phyloP scores from a whole-genome alignment of 129 eudicot species.

The Artemisia argyi region DNA sequence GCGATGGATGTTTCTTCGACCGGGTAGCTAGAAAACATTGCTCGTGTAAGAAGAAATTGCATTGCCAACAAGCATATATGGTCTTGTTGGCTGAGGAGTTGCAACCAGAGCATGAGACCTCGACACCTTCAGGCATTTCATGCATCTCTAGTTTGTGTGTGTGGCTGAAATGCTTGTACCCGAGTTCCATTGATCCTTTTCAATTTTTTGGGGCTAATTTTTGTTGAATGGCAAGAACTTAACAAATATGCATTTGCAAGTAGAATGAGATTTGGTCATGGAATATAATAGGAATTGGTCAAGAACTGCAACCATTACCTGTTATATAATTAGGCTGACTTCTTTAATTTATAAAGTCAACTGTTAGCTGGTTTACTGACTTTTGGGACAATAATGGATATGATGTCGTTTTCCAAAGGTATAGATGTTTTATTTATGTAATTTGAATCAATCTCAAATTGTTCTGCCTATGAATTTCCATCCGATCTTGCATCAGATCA shows the following conservation, averaged over 20 bases:
- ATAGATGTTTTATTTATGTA: too few relatives aligned
- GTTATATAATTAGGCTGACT: slow-evolving; percentile 25
- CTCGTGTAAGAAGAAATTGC: slow-evolving; percentile 37
- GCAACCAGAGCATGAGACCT: slow-evolving; percentile 55
- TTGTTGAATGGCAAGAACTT: not conserved
- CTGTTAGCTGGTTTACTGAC: slow-evolving; percentile 26
- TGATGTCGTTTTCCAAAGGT: not conserved
- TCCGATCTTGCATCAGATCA: too few relatives aligned
- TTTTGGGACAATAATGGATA: slow-evolving; percentile 21
- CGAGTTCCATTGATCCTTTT: slow-evolving; percentile 44
- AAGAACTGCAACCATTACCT: slow-evolving; percentile 3
- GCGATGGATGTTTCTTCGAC: slow-evolving; percentile 39
- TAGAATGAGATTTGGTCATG: not conserved
- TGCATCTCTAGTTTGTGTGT: slow-evolving; percentile 46
- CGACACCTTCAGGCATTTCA: slow-evolving; percentile 49
- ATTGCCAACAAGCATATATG: slow-evolving; percentile 31
- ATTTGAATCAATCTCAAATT: too few relatives aligned
- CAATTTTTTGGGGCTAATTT: not conserved
- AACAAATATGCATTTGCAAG: slow-evolving; percentile 1
- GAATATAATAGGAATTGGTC: slow-evolving; percentile 22
- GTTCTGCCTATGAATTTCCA: too few relatives aligned
- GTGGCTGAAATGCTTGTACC: slow-evolving; percentile 76
- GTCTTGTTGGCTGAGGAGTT: slow-evolving; percentile 32
- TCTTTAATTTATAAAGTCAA: slow-evolving; percentile 15
- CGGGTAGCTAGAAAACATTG: slow-evolving; percentile 36